Percentiles rank a stretch among this genome's conserved stretches.
These are phyloP conservation scores for Chaetomium sp. DNA, from an alignment of 2,329 filamentous ascomycete species.

Conservation along the genomic window DNA sequence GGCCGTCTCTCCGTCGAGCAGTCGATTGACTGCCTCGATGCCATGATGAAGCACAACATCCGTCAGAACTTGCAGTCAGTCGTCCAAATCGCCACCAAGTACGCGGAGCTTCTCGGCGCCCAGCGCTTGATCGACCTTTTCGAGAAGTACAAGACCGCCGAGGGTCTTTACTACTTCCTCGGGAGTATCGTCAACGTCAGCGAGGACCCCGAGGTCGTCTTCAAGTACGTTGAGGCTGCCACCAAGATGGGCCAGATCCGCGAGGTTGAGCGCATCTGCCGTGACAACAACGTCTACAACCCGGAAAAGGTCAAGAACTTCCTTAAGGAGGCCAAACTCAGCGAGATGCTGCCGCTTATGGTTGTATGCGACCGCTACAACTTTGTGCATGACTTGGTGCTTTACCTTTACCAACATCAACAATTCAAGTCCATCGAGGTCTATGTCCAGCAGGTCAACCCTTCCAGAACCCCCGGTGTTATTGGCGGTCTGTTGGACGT, in stretches of 20 bases:
- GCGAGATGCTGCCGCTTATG: conserved; percentile 91
- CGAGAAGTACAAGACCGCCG: conserved; percentile 94
- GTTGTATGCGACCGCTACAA: conserved; percentile 99
- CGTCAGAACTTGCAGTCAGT: conserved; percentile 94
- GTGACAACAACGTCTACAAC: conserved; percentile 86
- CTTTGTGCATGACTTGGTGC: conserved; percentile 92
- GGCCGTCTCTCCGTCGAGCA: conserved; percentile 93
- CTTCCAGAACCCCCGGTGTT: conserved; percentile 81
- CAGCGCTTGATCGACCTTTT: conserved; percentile 84
- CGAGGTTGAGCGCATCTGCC: conserved; percentile 94
- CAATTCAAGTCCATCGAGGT: conserved; percentile 98
- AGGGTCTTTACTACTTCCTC: conserved; percentile 97
- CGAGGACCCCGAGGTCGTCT: conserved; percentile 90
- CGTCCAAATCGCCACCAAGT: conserved; percentile 94
- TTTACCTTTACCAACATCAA: conserved; percentile 98
- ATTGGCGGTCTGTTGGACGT: conserved; percentile 91
- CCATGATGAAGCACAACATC: conserved; percentile 95
- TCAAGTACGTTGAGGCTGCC: conserved; percentile 98
- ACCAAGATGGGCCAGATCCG: conserved; percentile 89
- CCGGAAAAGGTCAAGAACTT: conserved; percentile 98
- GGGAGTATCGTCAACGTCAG: conserved; percentile 97
- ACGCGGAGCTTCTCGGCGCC: conserved; percentile 89
- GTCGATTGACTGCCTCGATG: conserved; percentile 86
- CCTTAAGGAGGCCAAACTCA: conserved; percentile 88
- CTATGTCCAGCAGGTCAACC: conserved; percentile 96